A percentile compares a stretch with the other conserved stretches of the same genome.
These are phyloP conservation scores for Diaporthe nobilis DNA, from an alignment of 2,329 filamentous ascomycete species.

Conservation along the genomic window DNA sequence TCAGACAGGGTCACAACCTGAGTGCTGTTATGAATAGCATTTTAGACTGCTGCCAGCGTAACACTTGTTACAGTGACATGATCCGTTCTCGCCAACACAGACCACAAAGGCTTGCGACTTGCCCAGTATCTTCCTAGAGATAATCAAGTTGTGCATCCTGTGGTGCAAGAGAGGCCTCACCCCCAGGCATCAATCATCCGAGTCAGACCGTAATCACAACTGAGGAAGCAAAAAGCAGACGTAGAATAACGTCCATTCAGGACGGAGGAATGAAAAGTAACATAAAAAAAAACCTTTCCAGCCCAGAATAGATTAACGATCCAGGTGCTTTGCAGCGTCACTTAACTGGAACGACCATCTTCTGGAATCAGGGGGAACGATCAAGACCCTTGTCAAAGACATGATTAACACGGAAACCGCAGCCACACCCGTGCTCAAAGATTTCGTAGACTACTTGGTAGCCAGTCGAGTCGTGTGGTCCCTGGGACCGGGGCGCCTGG, in stretches of 20 bases:
- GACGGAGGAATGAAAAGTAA: slow-evolving; percentile 16
- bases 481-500: slow-evolving; percentile 2
- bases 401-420: slow-evolving; percentile 12
- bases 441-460: neutral
- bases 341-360: neutral
- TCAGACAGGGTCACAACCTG: neutral
- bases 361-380: slow-evolving; percentile 9
- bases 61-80: neutral
- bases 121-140: neutral
- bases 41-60: neutral
- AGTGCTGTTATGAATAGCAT: neutral
- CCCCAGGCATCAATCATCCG: neutral
- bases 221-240: neutral
- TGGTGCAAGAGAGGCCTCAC: neutral
- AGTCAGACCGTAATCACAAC: neutral
- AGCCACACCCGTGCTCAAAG: slow-evolving; percentile 14
- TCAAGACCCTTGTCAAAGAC: neutral
- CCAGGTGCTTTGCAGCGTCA: neutral
- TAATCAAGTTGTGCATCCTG: neutral
- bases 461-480: slow-evolving; percentile 14
- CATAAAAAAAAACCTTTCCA: neutral
- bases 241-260: neutral
- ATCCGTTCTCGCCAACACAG: neutral
- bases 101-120: neutral
- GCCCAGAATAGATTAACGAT: slow-evolving; percentile 17